Evolutionary conservation across 352 stramenopile species (phyloP).

Genomic region (Phytopythium ostracodes): DNA sequence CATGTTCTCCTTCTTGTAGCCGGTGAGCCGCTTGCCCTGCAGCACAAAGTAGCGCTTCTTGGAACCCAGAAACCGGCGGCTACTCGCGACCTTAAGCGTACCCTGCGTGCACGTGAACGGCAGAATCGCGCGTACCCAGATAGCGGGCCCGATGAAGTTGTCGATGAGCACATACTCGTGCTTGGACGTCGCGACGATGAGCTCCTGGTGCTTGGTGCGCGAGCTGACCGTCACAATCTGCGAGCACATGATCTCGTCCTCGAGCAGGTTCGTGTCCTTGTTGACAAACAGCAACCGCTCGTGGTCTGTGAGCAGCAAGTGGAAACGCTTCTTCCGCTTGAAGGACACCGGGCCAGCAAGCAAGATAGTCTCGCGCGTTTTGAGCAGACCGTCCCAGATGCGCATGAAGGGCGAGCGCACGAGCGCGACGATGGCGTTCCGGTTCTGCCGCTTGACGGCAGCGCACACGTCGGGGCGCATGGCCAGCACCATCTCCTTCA

Average conservation of each 20-base stretch:
- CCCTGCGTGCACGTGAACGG: slow-evolving; percentile 85
- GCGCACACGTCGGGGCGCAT: slow-evolving; percentile 73
- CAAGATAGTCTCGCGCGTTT: slow-evolving; percentile 79
- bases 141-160: slow-evolving; percentile 80
- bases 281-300: slow-evolving; percentile 85
- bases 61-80: slow-evolving; percentile 69
- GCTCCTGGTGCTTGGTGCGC: slow-evolving; percentile 69
- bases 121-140: slow-evolving; percentile 84
- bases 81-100: slow-evolving; percentile 75
- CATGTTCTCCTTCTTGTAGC: slow-evolving; percentile 76
- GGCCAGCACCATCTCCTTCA: slow-evolving; percentile 75
- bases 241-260: slow-evolving; percentile 86
- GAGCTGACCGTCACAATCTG: slow-evolving; percentile 86
- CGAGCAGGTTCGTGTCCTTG: slow-evolving; percentile 86
- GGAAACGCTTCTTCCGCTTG: slow-evolving; percentile 84
- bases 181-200: slow-evolving; percentile 69
- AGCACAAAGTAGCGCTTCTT: slow-evolving; percentile 87
- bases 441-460: slow-evolving; percentile 77
- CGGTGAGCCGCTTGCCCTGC: slow-evolving; percentile 50
- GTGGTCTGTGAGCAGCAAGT: slow-evolving; percentile 80
- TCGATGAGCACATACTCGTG: slow-evolving; percentile 78
- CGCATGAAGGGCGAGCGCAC: slow-evolving; percentile 80
- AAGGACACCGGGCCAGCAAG: slow-evolving; percentile 73
- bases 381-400: slow-evolving; percentile 79
- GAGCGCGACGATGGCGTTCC: slow-evolving; percentile 78